Percentiles rank a stretch among this genome's conserved stretches.
Conservation (phyloP, 768 basidiomycete genomes). For the Suillus clintonianus region DNA sequence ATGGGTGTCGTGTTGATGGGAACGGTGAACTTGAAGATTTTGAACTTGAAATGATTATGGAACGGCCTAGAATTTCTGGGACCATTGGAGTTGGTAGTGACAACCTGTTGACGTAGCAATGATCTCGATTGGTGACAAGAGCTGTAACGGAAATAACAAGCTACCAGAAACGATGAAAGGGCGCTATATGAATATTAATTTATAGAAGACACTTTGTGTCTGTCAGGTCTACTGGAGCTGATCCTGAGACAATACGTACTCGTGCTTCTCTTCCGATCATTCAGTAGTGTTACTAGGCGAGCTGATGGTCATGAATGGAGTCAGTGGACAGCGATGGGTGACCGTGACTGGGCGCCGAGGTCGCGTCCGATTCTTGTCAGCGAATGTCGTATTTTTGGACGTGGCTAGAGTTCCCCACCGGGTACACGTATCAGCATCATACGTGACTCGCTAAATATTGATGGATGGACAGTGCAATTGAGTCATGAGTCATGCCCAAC, state of each 20-base stretch:
- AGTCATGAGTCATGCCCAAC: background rate
- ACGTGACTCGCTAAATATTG: no score
- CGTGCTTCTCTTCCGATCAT: background rate
- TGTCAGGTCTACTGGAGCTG: background rate
- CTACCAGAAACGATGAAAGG: background rate
- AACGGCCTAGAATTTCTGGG: background rate
- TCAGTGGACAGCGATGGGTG: background rate
- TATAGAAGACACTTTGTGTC: background rate
- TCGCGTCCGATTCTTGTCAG: background rate
- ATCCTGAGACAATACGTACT: background rate
- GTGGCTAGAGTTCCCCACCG: no score
- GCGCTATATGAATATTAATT: no score
- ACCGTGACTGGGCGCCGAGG: background rate
- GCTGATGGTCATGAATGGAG: background rate
- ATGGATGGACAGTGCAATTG: no score
- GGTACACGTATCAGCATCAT: background rate
- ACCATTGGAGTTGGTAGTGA: background rate
- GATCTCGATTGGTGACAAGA: background rate
- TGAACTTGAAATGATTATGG: background rate
- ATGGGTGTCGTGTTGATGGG: background rate
- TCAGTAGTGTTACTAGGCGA: background rate
- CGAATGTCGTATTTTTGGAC: background rate
- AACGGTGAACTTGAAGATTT: background rate
- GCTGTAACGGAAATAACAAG: background rate
- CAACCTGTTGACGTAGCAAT: background rate